Base-by-base conservation (phyloP, 345 rosid genomes). In the Orychophragmus violaceus region DNA sequence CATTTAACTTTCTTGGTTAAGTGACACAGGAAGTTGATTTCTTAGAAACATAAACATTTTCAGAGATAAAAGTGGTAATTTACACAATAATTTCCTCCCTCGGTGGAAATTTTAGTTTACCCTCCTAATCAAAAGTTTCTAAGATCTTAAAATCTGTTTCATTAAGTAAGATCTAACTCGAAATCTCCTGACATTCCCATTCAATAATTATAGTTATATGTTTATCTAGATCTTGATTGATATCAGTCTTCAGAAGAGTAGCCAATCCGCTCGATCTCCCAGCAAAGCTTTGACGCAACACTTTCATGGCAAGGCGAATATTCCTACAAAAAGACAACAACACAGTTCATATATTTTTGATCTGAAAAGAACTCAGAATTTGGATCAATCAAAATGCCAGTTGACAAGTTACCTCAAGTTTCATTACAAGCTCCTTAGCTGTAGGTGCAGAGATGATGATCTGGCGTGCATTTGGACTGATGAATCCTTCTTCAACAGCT, bases 401-500 rank as follows among this genome's bases (percentile, higher is more conserved):
- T 52, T 14, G 62, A 18, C 49, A 50, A 71, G 3, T 22, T 81
- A 91, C 98, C 97, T 90, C 98, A 71, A 93, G 74, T 71, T 86
- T 83, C 82, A 81, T 81, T 39, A 90, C 91, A 59, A 89, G 66
- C 65, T 87, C 97, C 71, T 77, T 80, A 3, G 96, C 86, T 3
- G 93, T 83, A 51, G 98, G 93, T 16, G 96, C 97, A 13, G 97
- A 93, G 24, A 84, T 76, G 33, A 93, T 85, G 74, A 93, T 93
- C 71, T 85, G 85, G 70, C 98, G 89, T 3, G 95, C 98, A 50
- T 74, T 82, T 1, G 98, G 85, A 70, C 81, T 81, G 46, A 90
- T 79, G 74, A 93, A 93, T 18, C 98, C 96, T 61, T 90, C 98
- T 83, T 93, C 94, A 60, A 93, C 97, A 33, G 98, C 98, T 80